These are phyloP conservation scores for Solanum phureja DNA, from an alignment of 257 asterid species.

Conservation along the genomic window DNA sequence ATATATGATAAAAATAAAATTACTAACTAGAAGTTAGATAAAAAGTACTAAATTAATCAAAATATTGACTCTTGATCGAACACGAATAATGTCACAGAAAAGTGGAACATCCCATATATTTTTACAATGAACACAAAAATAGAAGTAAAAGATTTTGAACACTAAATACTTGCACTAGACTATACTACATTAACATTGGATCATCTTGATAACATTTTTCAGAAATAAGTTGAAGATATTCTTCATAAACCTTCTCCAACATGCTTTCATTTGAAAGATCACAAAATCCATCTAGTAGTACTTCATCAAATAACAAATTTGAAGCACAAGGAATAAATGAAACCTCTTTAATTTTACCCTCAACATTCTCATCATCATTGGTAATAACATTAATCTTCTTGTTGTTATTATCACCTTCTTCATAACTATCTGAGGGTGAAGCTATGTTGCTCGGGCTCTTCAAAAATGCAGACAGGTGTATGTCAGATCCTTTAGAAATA, in stretches of 20 bases:
- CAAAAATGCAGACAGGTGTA: not conserved
- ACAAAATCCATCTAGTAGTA: not conserved
- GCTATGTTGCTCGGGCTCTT: not conserved
- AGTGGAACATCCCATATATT: not conserved
- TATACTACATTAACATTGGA: not conserved
- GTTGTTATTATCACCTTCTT: not conserved
- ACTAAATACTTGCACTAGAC: not conserved
- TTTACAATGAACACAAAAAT: not conserved
- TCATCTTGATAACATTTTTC: not conserved
- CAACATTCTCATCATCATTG: not conserved
- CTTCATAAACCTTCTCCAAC: slow-evolving; percentile 13
- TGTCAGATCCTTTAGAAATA: not conserved
- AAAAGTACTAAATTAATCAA: not conserved
- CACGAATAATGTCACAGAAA: not conserved
- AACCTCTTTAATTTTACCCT: not conserved
- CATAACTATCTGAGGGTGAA: not conserved
- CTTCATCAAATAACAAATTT: not conserved
- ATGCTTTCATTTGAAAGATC: not conserved
- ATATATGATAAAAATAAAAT: not conserved
- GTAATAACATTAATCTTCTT: not conserved
- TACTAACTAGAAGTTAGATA: not conserved
- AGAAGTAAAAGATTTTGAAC: not conserved
- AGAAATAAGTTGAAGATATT: slow-evolving; percentile 15
- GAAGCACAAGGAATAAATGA: not conserved
- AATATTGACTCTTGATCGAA: not conserved